phyloP scores from a whole-genome alignment of 2,329 filamentous ascomycete species.

The Pyricularia sp. region DNA sequence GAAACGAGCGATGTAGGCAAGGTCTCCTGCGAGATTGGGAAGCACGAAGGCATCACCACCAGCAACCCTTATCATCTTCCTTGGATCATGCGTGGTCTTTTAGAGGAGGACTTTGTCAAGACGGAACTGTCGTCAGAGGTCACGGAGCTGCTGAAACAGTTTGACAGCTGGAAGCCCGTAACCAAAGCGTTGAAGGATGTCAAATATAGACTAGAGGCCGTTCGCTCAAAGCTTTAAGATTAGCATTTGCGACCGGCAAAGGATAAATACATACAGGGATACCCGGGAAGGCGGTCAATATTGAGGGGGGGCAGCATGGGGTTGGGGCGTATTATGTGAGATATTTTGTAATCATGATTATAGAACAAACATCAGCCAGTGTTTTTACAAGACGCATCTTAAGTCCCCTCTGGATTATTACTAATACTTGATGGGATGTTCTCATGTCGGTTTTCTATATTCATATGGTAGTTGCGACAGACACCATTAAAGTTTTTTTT shows the following conservation, averaged over 20 bases:
- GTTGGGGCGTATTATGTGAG: neutral
- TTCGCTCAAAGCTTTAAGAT: slow-evolving; percentile 66
- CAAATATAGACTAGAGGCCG: slow-evolving; percentile 85
- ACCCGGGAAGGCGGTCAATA: neutral
- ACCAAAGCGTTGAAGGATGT: slow-evolving; percentile 93
- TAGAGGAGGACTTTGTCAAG: slow-evolving; percentile 88
- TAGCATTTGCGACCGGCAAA: neutral
- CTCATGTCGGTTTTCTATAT: neutral
- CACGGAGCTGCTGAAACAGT: slow-evolving; percentile 69
- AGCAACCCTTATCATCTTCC: slow-evolving; percentile 85
- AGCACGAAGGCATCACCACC: slow-evolving; percentile 38
- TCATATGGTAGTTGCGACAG: neutral
- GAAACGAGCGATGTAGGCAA: slow-evolving; percentile 53
- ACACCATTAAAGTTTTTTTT: neutral
- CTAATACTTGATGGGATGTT: neutral
- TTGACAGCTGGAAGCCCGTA: slow-evolving; percentile 85
- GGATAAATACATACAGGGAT: neutral
- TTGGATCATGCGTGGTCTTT: slow-evolving; percentile 87
- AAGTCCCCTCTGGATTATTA: neutral
- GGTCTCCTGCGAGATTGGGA: slow-evolving; percentile 39
- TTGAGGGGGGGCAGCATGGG: neutral
- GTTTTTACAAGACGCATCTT: neutral
- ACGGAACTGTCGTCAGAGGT: slow-evolving; percentile 71
- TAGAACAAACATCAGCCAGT: neutral
- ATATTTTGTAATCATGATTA: neutral